A percentile compares a stretch with the other conserved stretches of the same genome.
Conservation (phyloP, 345 rosid genomes). For the Lepidium didymum region DNA sequence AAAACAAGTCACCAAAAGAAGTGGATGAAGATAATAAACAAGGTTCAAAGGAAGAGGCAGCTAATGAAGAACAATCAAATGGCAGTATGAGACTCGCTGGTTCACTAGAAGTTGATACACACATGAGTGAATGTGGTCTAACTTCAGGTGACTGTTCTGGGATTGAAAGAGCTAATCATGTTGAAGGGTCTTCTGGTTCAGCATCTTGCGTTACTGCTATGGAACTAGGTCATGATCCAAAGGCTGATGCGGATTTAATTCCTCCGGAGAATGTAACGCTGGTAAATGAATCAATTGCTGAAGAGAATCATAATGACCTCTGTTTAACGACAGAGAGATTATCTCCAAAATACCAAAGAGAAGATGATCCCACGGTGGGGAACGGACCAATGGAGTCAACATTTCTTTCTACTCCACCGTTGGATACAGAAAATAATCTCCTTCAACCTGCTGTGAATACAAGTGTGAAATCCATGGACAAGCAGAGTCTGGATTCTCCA, state of each 20-base stretch:
- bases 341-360: constrained; percentile 5
- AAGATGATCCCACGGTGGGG: constrained; percentile 5
- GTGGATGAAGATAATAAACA: not conserved
- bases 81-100: not conserved
- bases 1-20: not conserved
- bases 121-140: not conserved
- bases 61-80: constrained; percentile 6
- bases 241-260: not conserved
- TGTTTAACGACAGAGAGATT: not conserved
- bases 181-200: constrained; percentile 5
- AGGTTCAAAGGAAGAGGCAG: not conserved
- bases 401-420: not conserved
- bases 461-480: not conserved
- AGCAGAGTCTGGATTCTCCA: constrained; percentile 5
- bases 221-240: not conserved
- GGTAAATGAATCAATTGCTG: not conserved
- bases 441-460: not conserved
- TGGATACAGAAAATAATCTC: not conserved
- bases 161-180: not conserved
- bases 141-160: constrained; percentile 10
- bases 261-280: not conserved
- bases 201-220: not conserved
- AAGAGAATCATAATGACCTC: not conserved
- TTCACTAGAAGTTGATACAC: not conserved
- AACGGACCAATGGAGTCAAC: not conserved